phyloP scores from a whole-genome alignment of 164 flowering plant genomes.

The Umbellularia californica region DNA sequence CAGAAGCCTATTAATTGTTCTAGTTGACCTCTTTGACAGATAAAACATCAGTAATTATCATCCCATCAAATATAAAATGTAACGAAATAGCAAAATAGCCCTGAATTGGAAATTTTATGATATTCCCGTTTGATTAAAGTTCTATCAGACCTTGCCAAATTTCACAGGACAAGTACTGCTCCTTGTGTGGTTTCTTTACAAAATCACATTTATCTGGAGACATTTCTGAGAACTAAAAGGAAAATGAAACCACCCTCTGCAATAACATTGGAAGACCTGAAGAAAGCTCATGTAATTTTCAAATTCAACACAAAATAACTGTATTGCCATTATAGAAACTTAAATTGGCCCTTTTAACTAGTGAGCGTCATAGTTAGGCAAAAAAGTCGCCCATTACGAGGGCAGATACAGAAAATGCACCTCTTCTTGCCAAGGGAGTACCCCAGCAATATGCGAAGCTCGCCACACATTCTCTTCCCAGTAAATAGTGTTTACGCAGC shows the following conservation, averaged over 20 bases:
- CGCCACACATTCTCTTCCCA: not conserved
- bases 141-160: not conserved
- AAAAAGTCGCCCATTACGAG: not conserved
- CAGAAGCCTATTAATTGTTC: no score
- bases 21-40: not conserved
- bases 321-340: not conserved
- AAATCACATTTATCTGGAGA: not conserved
- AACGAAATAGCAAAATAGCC: not conserved
- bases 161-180: not conserved
- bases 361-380: not conserved
- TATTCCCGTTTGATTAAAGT: not conserved
- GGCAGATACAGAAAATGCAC: no score
- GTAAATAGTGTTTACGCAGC: conserved; percentile 33
- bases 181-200: not conserved
- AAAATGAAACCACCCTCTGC: not conserved
- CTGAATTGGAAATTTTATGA: no score
- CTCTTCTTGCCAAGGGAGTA: not conserved
- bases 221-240: not conserved
- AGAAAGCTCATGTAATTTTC: not conserved
- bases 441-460: not conserved
- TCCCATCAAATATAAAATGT: not conserved
- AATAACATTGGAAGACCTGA: not conserved
- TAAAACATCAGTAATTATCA: not conserved
- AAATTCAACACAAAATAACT: not conserved
- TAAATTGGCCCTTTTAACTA: not conserved